Evolutionary conservation across 345 rosid species (phyloP), one percentile per base, ranked within the genome.

Genomic region (Eucalyptus tenuipes): DNA sequence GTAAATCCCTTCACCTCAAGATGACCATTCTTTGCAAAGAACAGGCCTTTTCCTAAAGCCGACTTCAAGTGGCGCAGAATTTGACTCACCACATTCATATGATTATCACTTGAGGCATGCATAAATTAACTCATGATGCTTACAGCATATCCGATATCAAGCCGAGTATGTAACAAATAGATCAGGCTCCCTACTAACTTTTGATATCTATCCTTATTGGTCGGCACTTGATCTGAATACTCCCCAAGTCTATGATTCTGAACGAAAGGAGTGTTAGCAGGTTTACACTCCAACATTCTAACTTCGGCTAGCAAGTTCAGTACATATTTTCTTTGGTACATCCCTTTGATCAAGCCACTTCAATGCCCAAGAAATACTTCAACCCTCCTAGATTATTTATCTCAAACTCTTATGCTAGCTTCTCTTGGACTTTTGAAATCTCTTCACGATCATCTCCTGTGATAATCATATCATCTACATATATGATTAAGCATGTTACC

Each of bases 201-300:
- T 61, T 61, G 17, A 61, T 61, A 27, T 27, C 33, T 61, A 29
- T 61, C 16, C 7, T 61, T 61, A 29, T 61, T 61, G 17, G 2
- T 12, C 16, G 0, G 8, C 31, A 4, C 8, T 0, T 61, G 2
- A 61, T 25, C 8, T 0, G 1, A 13, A 61, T 61, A 61, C 33
- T 61, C 68, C 33, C 17, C 3, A 61, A 61, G 68, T 61, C 31
- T 29, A 59, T 27, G 17, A 61, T 61, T 61, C 4, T 29, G 8
- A 29, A 61, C 33, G 2, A 59, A 25, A 59, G 31, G n/a, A 29
- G 15, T 59, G 14, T 25, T 13, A 59, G n/a, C 2, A 10, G 1
- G 31, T 13, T 27, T 59, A 25, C 66, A 59, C 31, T 25, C 31
- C 66, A 59, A 59, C 66, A 59, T 59, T 59, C 15, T 13, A 59